phyloP scores from a whole-genome alignment of 495 filamentous ascomycete species.

The Aspergillus wentii region DNA sequence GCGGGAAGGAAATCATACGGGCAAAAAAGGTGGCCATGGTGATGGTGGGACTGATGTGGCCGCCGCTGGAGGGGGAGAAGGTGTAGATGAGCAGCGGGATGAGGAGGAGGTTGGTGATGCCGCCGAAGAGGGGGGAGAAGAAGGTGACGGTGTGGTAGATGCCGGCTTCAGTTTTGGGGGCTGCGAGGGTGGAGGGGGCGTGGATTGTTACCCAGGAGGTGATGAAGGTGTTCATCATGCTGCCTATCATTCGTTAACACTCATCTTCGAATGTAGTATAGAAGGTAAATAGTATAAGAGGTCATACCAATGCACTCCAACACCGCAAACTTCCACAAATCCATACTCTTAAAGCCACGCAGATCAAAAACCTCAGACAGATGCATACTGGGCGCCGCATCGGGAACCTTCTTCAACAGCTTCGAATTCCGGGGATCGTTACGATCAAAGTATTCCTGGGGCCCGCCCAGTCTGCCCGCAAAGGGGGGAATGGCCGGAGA shows the following conservation, averaged over 20 bases:
- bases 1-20: constrained; percentile 42
- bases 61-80: constrained; percentile 44
- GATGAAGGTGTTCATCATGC: constrained; percentile 24
- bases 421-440: constrained; percentile 28
- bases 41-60: constrained; percentile 49
- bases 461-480: constrained; percentile 45
- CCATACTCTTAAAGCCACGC: constrained; percentile 26
- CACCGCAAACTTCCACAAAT: constrained; percentile 42
- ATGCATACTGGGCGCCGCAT: constrained; percentile 40
- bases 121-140: constrained; percentile 26
- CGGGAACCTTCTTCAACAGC: constrained; percentile 34
- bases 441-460: constrained; percentile 38
- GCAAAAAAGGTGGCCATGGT: constrained; percentile 46
- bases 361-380: constrained; percentile 33
- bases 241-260: constrained; percentile 8
- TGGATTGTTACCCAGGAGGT: constrained; percentile 20
- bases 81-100: constrained; percentile 48
- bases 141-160: constrained; percentile 23
- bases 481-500: constrained; percentile 27
- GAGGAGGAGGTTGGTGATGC: constrained; percentile 41
- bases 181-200: constrained; percentile 8
- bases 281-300: neutral
- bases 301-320: constrained; percentile 34
- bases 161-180: constrained; percentile 14
- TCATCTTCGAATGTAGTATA: neutral